A percentile compares a stretch with the other conserved stretches of the same genome.
Evolutionary conservation across 192 early-diverging fungal genomes (phyloP).

Genomic region (Gamsiella multidivaricata): DNA sequence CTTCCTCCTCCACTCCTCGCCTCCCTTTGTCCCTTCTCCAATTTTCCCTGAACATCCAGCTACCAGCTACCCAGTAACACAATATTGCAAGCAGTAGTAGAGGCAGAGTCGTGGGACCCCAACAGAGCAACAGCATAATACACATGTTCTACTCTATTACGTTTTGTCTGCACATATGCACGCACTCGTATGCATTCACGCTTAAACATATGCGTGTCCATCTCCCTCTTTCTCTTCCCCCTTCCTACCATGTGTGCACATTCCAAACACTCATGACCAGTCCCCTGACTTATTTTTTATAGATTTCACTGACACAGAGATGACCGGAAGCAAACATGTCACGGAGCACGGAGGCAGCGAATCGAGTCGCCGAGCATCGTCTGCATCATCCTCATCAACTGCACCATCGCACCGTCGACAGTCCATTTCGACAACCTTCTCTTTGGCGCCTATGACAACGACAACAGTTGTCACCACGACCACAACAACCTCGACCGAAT

Average conservation of each 20-base stretch:
- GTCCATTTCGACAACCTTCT: conserved; percentile 55
- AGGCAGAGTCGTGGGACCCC: no score
- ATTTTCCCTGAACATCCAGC: no score
- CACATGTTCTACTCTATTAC: no score
- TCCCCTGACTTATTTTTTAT: no score
- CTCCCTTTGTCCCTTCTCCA: neutral
- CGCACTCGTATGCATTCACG: no score
- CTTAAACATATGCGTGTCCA: no score
- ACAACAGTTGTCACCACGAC: conserved; percentile 84
- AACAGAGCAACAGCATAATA: no score
- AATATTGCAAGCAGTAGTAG: no score
- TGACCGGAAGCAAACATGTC: conserved; percentile 4
- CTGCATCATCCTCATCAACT: conserved; percentile 12
- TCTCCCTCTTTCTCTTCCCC: neutral
- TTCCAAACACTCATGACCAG: no score
- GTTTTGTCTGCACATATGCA: no score
- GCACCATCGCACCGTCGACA: conserved; percentile 17
- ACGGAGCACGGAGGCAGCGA: neutral
- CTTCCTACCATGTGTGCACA: neutral
- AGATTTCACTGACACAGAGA: conserved; percentile 12
- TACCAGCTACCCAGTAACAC: no score
- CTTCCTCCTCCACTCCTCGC: neutral
- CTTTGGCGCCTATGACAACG: conserved; percentile 69
- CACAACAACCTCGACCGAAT: conserved; percentile 84
- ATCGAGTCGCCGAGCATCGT: neutral